Evolutionary conservation across 2,329 filamentous ascomycete genomes (phyloP).

Genomic region (Hirsutella rhossiliensis): DNA sequence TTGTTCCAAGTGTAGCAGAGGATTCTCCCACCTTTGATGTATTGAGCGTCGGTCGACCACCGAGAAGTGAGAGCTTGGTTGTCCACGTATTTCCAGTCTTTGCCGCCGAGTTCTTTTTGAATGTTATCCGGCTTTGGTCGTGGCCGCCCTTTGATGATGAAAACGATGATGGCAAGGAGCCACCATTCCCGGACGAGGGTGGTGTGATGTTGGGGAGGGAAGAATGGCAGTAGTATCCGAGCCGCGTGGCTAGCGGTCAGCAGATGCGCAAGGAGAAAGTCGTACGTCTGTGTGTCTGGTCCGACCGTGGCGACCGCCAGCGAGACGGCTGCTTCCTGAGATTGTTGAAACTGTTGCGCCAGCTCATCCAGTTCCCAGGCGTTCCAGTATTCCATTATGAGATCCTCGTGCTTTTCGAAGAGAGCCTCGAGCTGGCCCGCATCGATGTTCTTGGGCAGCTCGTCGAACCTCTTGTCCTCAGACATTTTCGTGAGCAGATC

Average conservation of each 20-base stretch:
- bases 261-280: constrained; percentile 73
- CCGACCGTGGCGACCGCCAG: constrained; percentile 50
- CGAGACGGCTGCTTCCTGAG: constrained; percentile 48
- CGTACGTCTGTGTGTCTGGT: constrained; percentile 52
- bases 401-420: constrained; percentile 55
- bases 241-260: constrained; percentile 82
- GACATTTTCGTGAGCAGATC: constrained; percentile 61
- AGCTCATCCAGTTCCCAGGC: constrained; percentile 66
- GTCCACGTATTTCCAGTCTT: constrained; percentile 67
- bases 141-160: constrained; percentile 64
- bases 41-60: constrained; percentile 66
- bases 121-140: constrained; percentile 56
- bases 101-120: constrained; percentile 43
- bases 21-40: constrained; percentile 57
- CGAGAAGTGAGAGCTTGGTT: constrained; percentile 56
- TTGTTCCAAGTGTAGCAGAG: background rate
- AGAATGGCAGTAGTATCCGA: constrained; percentile 67
- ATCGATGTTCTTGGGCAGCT: constrained; percentile 46
- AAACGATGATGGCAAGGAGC: constrained; percentile 68
- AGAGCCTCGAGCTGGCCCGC: constrained; percentile 53
- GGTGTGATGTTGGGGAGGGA: constrained; percentile 63
- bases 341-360: constrained; percentile 61
- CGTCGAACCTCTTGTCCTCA: constrained; percentile 57
- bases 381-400: constrained; percentile 82
- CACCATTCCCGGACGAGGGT: constrained; percentile 77